Conservation (phyloP, 306 rosid species). For the Spatholobus suberectus region DNA sequence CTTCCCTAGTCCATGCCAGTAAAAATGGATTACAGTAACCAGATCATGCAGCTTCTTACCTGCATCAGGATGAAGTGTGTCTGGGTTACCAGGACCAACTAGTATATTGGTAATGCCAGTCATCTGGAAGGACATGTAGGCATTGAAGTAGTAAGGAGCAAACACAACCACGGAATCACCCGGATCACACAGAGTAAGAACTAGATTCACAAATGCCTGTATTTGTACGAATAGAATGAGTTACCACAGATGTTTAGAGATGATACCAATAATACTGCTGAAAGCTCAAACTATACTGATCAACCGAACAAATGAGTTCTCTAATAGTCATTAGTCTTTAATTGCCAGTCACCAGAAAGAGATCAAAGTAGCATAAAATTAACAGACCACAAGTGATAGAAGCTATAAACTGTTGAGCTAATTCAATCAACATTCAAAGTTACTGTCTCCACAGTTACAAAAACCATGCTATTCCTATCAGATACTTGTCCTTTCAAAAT, state of each 20-base stretch:
- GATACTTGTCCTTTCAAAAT: background rate
- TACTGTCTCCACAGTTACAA: background rate
- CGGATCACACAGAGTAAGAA: constrained; percentile 92
- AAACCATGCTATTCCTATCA: background rate
- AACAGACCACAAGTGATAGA: background rate
- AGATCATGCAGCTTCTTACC: constrained; percentile 53
- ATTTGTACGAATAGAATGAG: constrained; percentile 7
- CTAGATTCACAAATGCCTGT: constrained; percentile 98
- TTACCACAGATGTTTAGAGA: constrained; percentile 43
- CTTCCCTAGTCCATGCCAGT: constrained; percentile 21
- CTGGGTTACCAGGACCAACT: constrained; percentile 81
- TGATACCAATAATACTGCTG: background rate
- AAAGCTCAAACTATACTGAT: background rate
- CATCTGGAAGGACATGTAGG: constrained; percentile 96
- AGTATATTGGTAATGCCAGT: constrained; percentile 87
- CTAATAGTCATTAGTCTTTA: background rate
- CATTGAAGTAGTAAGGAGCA: constrained; percentile 94
- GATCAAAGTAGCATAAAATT: background rate
- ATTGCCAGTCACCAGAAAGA: background rate
- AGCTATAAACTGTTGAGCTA: background rate
- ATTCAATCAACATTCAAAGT: background rate
- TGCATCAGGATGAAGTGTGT: constrained; percentile 88
- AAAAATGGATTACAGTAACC: constrained; percentile 19
- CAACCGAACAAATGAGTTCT: background rate
- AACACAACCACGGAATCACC: constrained; percentile 93